Base-by-base conservation (phyloP, 2,329 filamentous ascomycete genomes). In the Fusarium sp. region DNA sequence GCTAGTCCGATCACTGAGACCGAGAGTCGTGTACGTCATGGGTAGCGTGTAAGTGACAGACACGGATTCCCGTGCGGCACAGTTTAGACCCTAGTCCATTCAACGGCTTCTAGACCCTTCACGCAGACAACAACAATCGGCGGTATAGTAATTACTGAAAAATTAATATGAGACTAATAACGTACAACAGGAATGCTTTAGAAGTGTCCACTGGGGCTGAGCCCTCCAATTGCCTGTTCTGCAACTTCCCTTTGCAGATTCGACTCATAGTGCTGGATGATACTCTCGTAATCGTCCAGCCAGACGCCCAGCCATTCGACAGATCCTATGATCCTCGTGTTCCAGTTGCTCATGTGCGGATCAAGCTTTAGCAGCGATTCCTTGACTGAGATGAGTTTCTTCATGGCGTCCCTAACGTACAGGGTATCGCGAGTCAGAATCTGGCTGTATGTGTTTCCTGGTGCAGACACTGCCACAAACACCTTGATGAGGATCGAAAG, bases 1-100 rank as follows among this genome's bases (percentile, higher is more conserved):
- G 10, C 33, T n/a, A 35, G 31, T 33, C 31, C 15, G 13, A 33
- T 18, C 31, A 16, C 15, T 16, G 13, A 35, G 20, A n/a, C 10
- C 21, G 20, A 63, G 66, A 69, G 66, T 69, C 66, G 56, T 69
- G 26, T 31, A 58, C 66, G 66, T 69, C 66, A 69, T 69, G 16
- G 13, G 21, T 2, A 31, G 15, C 26, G 26, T 39, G 11, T 37
- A 49, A 49, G 31, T 55, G 42, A 54, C 28, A 24, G 50, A 33
- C 38, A 54, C 20, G 38, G 50, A 54, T 46, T 54, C 50, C 42
- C 31, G 42, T 21, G 38, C 31, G 43, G 43, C 53, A 31, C 43
- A 15, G 43, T 24, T 23, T 33, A 11, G 18, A 50, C 23, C 28
- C 26, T 23, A 33, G 47, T 42, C 31, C 6, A 29, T 33, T 26